phyloP scores from a whole-genome alignment of 805 yeast species.

The Kodamaea lidongshanica region DNA sequence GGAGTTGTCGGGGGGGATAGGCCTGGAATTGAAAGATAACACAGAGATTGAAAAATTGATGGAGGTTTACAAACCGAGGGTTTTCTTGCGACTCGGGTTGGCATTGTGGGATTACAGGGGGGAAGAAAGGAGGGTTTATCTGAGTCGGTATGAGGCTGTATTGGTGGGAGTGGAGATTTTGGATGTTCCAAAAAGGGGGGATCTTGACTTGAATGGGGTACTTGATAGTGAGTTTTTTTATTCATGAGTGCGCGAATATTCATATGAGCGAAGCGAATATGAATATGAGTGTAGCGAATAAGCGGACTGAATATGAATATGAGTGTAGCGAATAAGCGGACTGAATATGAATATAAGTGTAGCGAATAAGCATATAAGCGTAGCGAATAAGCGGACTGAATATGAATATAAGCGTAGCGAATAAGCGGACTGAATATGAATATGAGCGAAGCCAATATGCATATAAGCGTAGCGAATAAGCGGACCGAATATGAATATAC shows the following conservation, averaged over 20 bases:
- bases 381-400: too few species aligned
- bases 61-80: constrained; percentile 17
- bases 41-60: constrained; percentile 11
- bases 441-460: not conserved
- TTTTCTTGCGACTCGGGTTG: constrained; percentile 1
- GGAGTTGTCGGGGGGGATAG: constrained; percentile 1
- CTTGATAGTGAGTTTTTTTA: constrained; percentile 32
- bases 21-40: constrained; percentile 1
- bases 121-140: constrained; percentile 1
- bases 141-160: constrained; percentile 12
- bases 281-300: too few species aligned
- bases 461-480: constrained; percentile 2
- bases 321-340: too few species aligned
- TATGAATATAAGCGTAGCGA: too few species aligned
- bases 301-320: too few species aligned
- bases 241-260: constrained; percentile 17
- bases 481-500: too few species aligned
- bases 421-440: too few species aligned
- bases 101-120: not conserved
- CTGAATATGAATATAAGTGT: too few species aligned
- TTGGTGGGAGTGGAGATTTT: constrained; percentile 26
- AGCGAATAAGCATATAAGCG: too few species aligned
- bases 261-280: too few species aligned
- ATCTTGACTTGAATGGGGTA: constrained; percentile 27
- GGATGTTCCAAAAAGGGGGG: constrained; percentile 27